Evolutionary conservation across 2,329 filamentous ascomycete genomes (phyloP), one percentile per base, ranked within the genome.

Genomic region (Furcasterigmium sp.): DNA sequence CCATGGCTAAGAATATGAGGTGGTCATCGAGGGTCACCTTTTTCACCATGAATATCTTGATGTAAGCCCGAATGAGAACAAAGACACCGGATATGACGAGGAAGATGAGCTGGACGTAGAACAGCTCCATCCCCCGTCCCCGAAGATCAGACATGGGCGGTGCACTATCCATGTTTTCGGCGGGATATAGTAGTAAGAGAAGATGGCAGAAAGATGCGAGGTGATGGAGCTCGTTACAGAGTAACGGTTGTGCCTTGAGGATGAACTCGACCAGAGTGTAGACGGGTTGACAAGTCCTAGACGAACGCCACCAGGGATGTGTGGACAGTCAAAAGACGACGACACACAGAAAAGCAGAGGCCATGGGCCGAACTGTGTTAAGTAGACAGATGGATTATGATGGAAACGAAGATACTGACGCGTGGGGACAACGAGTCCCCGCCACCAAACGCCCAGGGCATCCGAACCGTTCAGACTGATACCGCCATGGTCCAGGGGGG

Each of bases 11-110:
- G 18, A 74, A 57, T 52, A 74, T 72, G 37, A 75, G 54, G 48
- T 62, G 69, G 59, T 78, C 74, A 39, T 77, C 74, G 4, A 62
- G 28, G 0, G 65, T 60, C 26, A 71, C 54, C 23, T 61, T 65
- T 40, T 66, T 69, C 30, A 71, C 58, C 18, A 76, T 53, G 21
- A 63, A 56, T 1, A 62, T 39, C 44, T 72, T 69, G 37, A 72
- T 70, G 51, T 70, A 73, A 8, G 63, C 63, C 14, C 73, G 65
- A 29, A 73, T 50, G 29, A 63, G 47, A 42, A 69, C 58, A 10
- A 65, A 57, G 15, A 65, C 19, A 45, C 62, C 68, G n/a, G 63
- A 53, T 2, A 64, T 25, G 8, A 54, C 42, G 10, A 69, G 53
- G 42, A 68, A 65, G 1, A 40, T 32, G 14, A 53, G 42, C 45